phyloP scores from a whole-genome alignment of 2,329 filamentous ascomycete genomes.

The Botrytis elliptica region DNA sequence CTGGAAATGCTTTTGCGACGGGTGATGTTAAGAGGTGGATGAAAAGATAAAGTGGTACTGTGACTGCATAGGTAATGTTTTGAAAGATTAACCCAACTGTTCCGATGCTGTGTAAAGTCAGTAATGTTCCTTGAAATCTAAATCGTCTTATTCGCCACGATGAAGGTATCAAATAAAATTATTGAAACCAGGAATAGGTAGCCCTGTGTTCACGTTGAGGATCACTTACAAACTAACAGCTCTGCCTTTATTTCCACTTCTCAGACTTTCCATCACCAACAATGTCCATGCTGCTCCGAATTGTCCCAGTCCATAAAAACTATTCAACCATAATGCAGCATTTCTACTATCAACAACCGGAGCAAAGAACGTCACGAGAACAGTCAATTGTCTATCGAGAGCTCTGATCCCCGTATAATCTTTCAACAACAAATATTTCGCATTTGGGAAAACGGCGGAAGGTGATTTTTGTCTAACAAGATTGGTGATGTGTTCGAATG shows the following conservation, averaged over 20 bases:
- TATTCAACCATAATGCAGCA: slow-evolving; percentile 28
- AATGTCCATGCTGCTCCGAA: slow-evolving; percentile 36
- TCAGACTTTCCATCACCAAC: slow-evolving; percentile 46
- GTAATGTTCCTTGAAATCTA: neutral
- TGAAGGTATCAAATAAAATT: no score
- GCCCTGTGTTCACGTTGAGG: neutral
- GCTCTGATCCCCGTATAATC: slow-evolving; percentile 29
- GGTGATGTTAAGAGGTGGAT: slow-evolving; percentile 46
- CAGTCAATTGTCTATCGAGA: slow-evolving; percentile 31
- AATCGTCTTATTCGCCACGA: neutral
- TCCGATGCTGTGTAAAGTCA: slow-evolving; percentile 35
- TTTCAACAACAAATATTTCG: slow-evolving; percentile 26
- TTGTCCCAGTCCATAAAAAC: slow-evolving; percentile 33
- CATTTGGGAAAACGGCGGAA: slow-evolving; percentile 26
- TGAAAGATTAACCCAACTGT: slow-evolving; percentile 45
- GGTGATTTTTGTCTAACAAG: slow-evolving; percentile 20
- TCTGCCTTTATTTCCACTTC: slow-evolving; percentile 45
- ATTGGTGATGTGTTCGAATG: slow-evolving; percentile 24
- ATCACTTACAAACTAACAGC: slow-evolving; percentile 44
- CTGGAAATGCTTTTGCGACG: slow-evolving; percentile 38
- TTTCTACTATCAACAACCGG: slow-evolving; percentile 28
- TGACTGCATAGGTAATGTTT: slow-evolving; percentile 45
- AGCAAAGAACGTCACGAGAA: slow-evolving; percentile 34
- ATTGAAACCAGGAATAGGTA: neutral
- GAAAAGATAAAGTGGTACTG: slow-evolving; percentile 45